Base-by-base conservation (phyloP, 148 eudicot species). In the Rhododendron ovatum region DNA sequence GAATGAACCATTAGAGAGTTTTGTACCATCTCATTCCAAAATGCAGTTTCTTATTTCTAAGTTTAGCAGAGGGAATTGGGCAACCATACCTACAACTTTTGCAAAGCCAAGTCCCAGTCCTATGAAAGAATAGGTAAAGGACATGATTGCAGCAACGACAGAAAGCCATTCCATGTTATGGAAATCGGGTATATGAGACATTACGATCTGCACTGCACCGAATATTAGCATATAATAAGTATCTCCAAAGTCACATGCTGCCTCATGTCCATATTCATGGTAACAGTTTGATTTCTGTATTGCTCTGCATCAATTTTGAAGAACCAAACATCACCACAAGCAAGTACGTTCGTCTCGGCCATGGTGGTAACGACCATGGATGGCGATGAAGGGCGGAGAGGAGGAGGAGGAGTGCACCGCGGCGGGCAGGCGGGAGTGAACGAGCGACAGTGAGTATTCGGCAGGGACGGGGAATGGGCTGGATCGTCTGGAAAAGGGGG, bases 111-210 rank as follows among this genome's bases (percentile, higher is more conserved):
- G 92, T 81, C 89, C 93, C 26, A 91, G 82, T 22, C 90, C 91
- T 69, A 93, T 91, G 88, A 88, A 88, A 63, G 95, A 88, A 82
- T 93, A 93, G 81, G 92, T 88, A 85, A 93, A 86, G 13, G 94
- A 91, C 95, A 93, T 93, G 67, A 80, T 79, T 59, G 95, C 94
- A 88, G 94, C 92, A 33, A 92, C 86, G 71, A 90, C 57, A 7
- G 95, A 93, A 41, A 93, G 88, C 95, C 95, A 93, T 81, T 90
- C 92, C 35, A 92, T 91, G 71, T 92, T 89, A 82, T 93, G 95
- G 82, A 93, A 91, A 78, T 86, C 75, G 45, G 95, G 93, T 89
- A 91, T 93, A 81, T 92, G 95, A 82, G 94, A 93, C 91, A 91
- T 84, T 39, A 92, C 28, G 85, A 92, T 67, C 86, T 93, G 94